phyloP scores from a whole-genome alignment of 345 rosid species.

The Boechera stricta region DNA sequence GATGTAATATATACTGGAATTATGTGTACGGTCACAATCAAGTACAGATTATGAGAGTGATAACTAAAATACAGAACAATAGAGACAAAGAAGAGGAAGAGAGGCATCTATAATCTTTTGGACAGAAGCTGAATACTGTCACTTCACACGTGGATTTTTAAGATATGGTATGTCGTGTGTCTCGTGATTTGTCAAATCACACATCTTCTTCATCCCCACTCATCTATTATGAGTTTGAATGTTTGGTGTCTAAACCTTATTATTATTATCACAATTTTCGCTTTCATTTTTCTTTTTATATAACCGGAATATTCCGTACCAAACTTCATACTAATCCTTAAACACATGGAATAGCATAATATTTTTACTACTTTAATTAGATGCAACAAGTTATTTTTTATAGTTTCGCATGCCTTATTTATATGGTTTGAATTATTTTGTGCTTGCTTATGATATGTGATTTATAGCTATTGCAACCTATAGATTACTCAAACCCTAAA shows the following conservation, averaged over 20 bases:
- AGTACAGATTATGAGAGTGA: conserved; percentile 39
- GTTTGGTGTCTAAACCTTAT: conserved; percentile 28
- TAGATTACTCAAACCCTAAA: background rate
- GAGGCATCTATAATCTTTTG: conserved; percentile 32
- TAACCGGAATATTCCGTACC: background rate
- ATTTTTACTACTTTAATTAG: too few species aligned
- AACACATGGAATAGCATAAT: background rate
- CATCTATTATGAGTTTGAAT: conserved; percentile 37
- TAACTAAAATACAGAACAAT: conserved; percentile 27
- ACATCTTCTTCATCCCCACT: conserved; percentile 10
- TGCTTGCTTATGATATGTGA: background rate
- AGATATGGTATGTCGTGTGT: conserved; percentile 42
- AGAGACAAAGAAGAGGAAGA: conserved; percentile 29
- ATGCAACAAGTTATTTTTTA: background rate
- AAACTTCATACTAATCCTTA: background rate
- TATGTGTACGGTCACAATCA: conserved; percentile 40
- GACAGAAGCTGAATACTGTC: conserved; percentile 44
- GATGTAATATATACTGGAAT: conserved; percentile 26
- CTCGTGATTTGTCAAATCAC: conserved; percentile 48
- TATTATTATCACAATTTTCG: background rate
- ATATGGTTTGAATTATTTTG: background rate
- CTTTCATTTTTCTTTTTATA: background rate
- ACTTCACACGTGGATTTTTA: conserved; percentile 48
- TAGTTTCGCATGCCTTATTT: too few species aligned
- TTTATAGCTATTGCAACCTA: background rate